Evolutionary conservation across 257 asterid species (phyloP), one percentile per base, ranked within the genome.

Genomic region (Pogostemon cablin): DNA sequence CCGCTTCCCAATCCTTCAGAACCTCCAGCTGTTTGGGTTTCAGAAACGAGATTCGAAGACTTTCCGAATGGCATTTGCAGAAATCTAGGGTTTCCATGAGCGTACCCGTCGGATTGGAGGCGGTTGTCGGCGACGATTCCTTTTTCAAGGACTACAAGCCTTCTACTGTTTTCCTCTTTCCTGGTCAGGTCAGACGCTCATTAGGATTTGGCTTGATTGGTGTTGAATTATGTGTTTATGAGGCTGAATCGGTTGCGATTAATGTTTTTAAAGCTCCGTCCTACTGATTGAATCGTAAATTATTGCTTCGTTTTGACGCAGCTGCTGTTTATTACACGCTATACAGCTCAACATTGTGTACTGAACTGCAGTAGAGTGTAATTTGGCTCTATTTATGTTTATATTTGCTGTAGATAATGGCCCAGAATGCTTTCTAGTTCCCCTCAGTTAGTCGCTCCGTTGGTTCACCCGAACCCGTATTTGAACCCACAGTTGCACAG

Each of bases 111-210:
- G 95, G 98, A 83, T 86, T 96, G 55, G 88, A 77, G 65, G 55
- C 83, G 67, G 70, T 72, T 46, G 83, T 76, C 8, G 87, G 81
- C 7, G 88, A 83, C 60, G 99, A 95, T 75, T 79, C 88, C 65
- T 68, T 88, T 50, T 91, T 89, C 72, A 72, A 81, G 61, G 98
- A 88, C 74, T 91, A 88, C 68, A 88, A 84, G 73, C 90, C 98
- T 83, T 84, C 86, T 58, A 69, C 81, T 62, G 99, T 95, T 72
- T 95, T 95, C 83, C 90, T 95, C 67, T 95, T 95, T 61, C 99
- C 99, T 49, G 99, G 99, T 10, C 99, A 95, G 97, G 97, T 93
- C 34, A 9, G 84, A 20, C 49, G 60, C 43, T 48, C 9, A 5
- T 39, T 52, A 3, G 34, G 66, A 34, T 55, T 70, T 46, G 47